Percentiles rank a stretch among this genome's conserved stretches.
phyloP scores from a whole-genome alignment of 148 eudicot genomes.

The Silene latifolia region DNA sequence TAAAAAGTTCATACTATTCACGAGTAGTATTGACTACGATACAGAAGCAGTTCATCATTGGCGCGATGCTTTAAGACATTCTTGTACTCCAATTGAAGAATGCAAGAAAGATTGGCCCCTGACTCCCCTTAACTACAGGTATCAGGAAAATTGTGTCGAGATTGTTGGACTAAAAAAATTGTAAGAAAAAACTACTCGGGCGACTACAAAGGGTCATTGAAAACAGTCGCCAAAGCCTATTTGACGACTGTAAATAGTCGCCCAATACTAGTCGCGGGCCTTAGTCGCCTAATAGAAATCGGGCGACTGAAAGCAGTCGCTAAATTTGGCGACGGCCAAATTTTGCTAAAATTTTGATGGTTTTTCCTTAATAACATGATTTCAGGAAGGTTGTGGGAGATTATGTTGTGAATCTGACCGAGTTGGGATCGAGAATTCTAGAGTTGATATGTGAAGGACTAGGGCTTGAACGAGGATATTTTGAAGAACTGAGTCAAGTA shows the following conservation, averaged over 20 bases:
- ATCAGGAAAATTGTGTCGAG: too few relatives aligned
- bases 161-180: too few relatives aligned
- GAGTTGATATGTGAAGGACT: slow-evolving; percentile 54
- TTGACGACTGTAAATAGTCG: too few relatives aligned
- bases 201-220: too few relatives aligned
- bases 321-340: too few relatives aligned
- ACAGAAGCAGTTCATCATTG: slow-evolving; percentile 42
- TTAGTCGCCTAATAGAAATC: too few relatives aligned
- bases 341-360: too few relatives aligned
- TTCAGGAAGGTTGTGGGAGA: slow-evolving; percentile 42
- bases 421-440: slow-evolving; percentile 38
- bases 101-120: slow-evolving; percentile 47
- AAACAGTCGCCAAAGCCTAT: too few relatives aligned
- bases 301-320: too few relatives aligned
- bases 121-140: slow-evolving; percentile 39
- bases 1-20: slow-evolving; percentile 32
- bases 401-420: slow-evolving; percentile 31
- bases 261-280: too few relatives aligned
- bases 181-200: too few relatives aligned
- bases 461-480: slow-evolving; percentile 40
- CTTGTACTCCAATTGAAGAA: slow-evolving; percentile 44
- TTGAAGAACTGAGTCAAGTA: slow-evolving; percentile 33
- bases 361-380: neutral
- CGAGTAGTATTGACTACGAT: slow-evolving; percentile 34
- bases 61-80: slow-evolving; percentile 43